These are phyloP conservation scores for Rhizophagus clarus DNA, from an alignment of 192 early-diverging fungal species.

Conservation along the genomic window DNA sequence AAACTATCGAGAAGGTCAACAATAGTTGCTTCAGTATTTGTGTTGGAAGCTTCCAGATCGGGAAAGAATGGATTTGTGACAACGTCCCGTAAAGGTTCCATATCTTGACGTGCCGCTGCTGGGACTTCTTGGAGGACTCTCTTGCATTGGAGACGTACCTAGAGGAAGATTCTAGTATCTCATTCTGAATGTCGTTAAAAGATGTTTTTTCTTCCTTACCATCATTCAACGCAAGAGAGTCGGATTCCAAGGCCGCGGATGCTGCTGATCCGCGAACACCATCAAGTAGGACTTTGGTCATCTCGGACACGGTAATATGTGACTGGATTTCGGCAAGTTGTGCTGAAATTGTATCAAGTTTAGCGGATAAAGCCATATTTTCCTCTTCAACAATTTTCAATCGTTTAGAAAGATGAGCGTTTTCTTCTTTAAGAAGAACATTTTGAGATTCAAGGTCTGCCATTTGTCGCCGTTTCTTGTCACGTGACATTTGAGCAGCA, in stretches of 20 bases:
- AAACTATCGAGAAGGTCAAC: conserved; percentile 53
- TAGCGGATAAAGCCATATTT: conserved; percentile 41
- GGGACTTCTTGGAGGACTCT: conserved; percentile 31
- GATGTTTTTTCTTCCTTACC: conserved; percentile 5
- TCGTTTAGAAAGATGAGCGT: conserved; percentile 48
- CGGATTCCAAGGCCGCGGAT: conserved; percentile 40
- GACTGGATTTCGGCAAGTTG: conserved; percentile 43
- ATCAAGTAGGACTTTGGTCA: conserved; percentile 42
- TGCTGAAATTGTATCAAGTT: conserved; percentile 35
- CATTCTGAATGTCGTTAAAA: not conserved
- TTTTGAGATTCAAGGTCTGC: conserved; percentile 58
- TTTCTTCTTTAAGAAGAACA: conserved; percentile 52
- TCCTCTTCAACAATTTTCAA: conserved; percentile 55
- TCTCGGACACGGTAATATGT: conserved; percentile 42
- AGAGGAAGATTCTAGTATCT: conserved; percentile 21
- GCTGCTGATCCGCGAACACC: conserved; percentile 58
- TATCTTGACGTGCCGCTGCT: conserved; percentile 28
- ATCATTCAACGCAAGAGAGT: conserved; percentile 15
- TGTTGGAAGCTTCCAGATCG: conserved; percentile 34
- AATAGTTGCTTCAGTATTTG: conserved; percentile 46
- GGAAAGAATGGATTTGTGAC: conserved; percentile 25
- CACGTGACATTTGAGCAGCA: conserved; percentile 77
- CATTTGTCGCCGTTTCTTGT: conserved; percentile 72
- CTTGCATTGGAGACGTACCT: not conserved
- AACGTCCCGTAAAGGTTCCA: conserved; percentile 32